Conservation (phyloP, 176 grass and related monocot genomes). For the Cymbopogon citratus region DNA sequence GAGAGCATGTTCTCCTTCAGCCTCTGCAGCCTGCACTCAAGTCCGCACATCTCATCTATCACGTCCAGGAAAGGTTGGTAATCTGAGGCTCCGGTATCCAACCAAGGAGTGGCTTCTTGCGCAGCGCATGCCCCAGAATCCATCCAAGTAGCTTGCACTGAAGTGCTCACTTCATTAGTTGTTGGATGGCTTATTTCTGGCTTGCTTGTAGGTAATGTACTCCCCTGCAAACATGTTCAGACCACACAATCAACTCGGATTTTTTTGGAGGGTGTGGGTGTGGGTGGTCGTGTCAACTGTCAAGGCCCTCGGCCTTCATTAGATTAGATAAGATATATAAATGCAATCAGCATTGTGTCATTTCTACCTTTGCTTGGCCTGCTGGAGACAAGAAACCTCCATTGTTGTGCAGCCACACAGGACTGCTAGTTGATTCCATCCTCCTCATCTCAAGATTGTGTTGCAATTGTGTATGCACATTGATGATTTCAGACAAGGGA, state of each 20-base stretch:
- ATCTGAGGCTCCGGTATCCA: background rate
- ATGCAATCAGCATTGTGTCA: background rate
- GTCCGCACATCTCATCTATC: slow-evolving; percentile 45
- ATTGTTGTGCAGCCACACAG: background rate
- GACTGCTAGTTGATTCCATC: slow-evolving; percentile 14
- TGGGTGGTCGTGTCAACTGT: background rate
- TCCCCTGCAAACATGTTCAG: slow-evolving; percentile 43
- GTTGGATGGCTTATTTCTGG: slow-evolving; percentile 7
- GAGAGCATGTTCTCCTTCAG: slow-evolving; percentile 56
- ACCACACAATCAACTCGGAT: background rate
- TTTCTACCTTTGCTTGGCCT: slow-evolving; percentile 40
- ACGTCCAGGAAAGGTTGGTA: slow-evolving; percentile 51
- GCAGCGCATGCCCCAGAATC: background rate
- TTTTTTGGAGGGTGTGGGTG: background rate
- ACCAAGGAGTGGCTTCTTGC: background rate
- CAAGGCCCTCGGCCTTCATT: background rate
- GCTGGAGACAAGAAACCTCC: background rate
- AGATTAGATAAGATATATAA: slow-evolving; percentile 11
- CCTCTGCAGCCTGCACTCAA: slow-evolving; percentile 58
- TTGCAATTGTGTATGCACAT: slow-evolving; percentile 38
- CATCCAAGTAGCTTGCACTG: background rate
- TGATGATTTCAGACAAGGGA: slow-evolving; percentile 57
- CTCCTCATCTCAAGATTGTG: slow-evolving; percentile 38
- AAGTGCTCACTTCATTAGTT: background rate
- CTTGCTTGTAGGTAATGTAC: slow-evolving; percentile 20